Base-by-base conservation (phyloP, 805 yeast species). In the Ogataea glucozyma region DNA sequence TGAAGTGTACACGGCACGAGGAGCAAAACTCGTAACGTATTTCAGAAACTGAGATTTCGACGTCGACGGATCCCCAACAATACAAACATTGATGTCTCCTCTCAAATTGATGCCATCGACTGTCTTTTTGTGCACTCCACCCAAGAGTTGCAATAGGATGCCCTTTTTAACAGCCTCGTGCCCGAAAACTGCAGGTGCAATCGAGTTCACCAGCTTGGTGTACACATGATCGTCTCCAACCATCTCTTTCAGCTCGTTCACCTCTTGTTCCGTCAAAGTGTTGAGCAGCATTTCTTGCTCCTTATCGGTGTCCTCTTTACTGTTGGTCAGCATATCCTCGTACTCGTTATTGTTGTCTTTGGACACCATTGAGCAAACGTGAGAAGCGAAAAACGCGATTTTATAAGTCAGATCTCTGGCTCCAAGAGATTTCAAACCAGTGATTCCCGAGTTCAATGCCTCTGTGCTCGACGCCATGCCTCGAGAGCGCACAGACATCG, bases 1-100 rank as follows among this genome's bases (percentile, higher is more conserved):
- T 0, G 98, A 90, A 1, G 99, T 93, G 60, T 93, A 91, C 24
- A 91, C 90, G 2, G 98, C 87, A 57, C 99, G 78, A 22, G 98
- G 98, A 14, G 95, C 79, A 63, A 91, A 88, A 1, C 86, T 79
- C 54, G 89, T 84, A 11, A 93, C 96, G 64, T 93, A 93, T 65
- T 93, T 93, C 61, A 91, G 72, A 61, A 91, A 91, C 65, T 91
- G 99, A 1, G 97, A 90, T 65, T 91, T 91, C 24, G 98, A 88
- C 9, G 98, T 91, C 2, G 97, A 89, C 3, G 99, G 99, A 64
- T 91, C 99, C 37, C 99, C 99, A 40, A 91, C 98, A 51, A 91
- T 76, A 72, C 99, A 91, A 32, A 91, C 84, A 62, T 91, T 91
- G 59, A 91, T 91, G 62, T 91, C 99, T 54, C 99, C 99, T 73